Evolutionary conservation across 371 early-diverging fungal genomes (phyloP).

Genomic region (Rhizopus stolonifer): DNA sequence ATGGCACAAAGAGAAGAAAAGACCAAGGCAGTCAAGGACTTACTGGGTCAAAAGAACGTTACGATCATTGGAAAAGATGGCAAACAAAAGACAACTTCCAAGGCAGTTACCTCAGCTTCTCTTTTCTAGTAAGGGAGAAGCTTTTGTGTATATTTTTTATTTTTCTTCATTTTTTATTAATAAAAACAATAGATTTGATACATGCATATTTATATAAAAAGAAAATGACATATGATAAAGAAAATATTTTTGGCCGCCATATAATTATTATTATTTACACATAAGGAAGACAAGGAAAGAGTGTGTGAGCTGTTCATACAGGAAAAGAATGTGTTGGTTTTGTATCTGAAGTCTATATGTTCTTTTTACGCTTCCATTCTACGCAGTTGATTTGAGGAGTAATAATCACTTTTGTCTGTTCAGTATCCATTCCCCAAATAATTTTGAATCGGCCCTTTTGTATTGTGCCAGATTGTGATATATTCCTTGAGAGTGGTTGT

Average conservation of each 20-base stretch:
- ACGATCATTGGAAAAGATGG: slow-evolving; percentile 62
- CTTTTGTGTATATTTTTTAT: no score
- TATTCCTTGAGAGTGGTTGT: slow-evolving; percentile 5
- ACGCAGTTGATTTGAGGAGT: slow-evolving; percentile 12
- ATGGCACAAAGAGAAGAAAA: slow-evolving; percentile 57
- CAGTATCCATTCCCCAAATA: slow-evolving; percentile 31
- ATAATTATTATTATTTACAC: not conserved
- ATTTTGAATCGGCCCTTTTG: slow-evolving; percentile 48
- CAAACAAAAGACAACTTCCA: slow-evolving; percentile 39
- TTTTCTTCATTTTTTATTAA: not conserved
- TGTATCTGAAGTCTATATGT: not conserved
- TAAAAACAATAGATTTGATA: not conserved
- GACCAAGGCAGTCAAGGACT: slow-evolving; percentile 67
- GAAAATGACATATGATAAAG: not conserved
- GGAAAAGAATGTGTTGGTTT: not conserved
- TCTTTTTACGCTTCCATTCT: slow-evolving; percentile 30
- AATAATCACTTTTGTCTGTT: not conserved
- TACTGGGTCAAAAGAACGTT: slow-evolving; percentile 68
- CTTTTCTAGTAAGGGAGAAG: slow-evolving; percentile 28
- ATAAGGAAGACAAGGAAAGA: not conserved
- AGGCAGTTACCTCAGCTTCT: slow-evolving; percentile 30
- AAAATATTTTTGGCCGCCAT: not conserved
- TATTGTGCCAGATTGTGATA: slow-evolving; percentile 24
- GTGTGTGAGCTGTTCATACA: not conserved
- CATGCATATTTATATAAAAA: not conserved